Evolutionary conservation across 331 rosid species (phyloP), one percentile per base, ranked within the genome.

Genomic region (Acacia pycnantha): DNA sequence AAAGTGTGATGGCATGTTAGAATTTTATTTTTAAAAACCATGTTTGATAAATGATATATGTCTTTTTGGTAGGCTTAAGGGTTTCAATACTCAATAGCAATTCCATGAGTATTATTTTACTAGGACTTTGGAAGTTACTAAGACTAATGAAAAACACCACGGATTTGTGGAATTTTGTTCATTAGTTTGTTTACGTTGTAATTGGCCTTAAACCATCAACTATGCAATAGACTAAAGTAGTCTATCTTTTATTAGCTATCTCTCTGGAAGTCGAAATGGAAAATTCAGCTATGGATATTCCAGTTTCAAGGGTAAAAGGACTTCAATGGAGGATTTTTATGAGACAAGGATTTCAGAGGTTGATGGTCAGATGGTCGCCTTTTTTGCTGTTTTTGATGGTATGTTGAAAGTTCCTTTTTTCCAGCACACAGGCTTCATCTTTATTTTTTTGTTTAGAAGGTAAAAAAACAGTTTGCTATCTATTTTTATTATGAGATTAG

Each of bases 301-400:
- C 69, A 94, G 97, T 85, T 90, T 89, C 89, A 90, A 90, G 86
- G 98, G 98, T 47, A 94, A 94, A 81, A 89, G 98, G 80, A 79
- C 98, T 83, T 94, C 97, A 8, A 94, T 94, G 98, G 98, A 94
- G 89, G 98, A 94, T 85, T 94, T 90, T 86, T 94, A 84, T 73
- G 98, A 89, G 91, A 90, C 95, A 37, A 88, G 68, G 33, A 88
- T 90, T 70, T 89, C 93, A 27, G 98, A 90, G 80, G 85, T 94
- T 69, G 92, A 90, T 85, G 98, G 95, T 70, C 92, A 92, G 77
- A 90, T 80, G 88, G 98, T 92, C 33, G 98, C 92, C 13, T 90
- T 94, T 83, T 92, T 94, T 46, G 98, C 97, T 59, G 98, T 94
- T 87, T 94, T 94, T 73, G 98, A 94, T 85, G 97, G 97, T 94